Conservation (phyloP, 306 rosid species). For the Cicer judaicum region DNA sequence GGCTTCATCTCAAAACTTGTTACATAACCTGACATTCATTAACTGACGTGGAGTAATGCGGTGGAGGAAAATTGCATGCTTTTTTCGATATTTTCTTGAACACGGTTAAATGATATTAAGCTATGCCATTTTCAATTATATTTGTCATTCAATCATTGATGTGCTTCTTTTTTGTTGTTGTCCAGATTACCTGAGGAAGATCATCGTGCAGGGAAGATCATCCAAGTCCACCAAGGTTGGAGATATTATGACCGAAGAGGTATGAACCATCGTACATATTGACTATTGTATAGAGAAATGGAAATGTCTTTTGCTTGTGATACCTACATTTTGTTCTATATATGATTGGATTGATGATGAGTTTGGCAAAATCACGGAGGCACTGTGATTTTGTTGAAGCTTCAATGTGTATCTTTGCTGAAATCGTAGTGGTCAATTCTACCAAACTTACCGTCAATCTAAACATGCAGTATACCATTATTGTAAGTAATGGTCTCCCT, state of each 20-base stretch:
- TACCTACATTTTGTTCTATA: conserved; percentile 14
- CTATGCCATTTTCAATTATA: neutral
- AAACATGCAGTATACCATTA: neutral
- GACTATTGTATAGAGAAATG: neutral
- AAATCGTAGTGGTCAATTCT: no score
- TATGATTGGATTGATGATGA: no score
- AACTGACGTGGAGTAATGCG: conserved; percentile 1
- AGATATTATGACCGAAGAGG: conserved; percentile 99
- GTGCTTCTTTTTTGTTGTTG: conserved; percentile 17
- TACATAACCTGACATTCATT: neutral
- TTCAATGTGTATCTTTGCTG: no score
- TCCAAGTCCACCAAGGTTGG: conserved; percentile 99
- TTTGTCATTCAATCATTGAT: neutral
- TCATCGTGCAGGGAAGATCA: conserved; percentile 98
- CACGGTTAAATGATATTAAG: neutral
- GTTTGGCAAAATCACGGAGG: no score
- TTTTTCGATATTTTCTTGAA: conserved; percentile 20
- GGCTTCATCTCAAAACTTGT: no score
- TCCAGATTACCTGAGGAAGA: conserved; percentile 95
- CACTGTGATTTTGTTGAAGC: no score
- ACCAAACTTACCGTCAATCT: no score
- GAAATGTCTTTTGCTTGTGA: neutral
- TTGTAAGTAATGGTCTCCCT: conserved; percentile 16
- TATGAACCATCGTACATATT: conserved; percentile 39
- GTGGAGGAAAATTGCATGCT: conserved; percentile 10